Evolutionary conservation across 163 green algal genomes (phyloP), one percentile per base, ranked within the genome.

Genomic region (Prototheca cutis): DNA sequence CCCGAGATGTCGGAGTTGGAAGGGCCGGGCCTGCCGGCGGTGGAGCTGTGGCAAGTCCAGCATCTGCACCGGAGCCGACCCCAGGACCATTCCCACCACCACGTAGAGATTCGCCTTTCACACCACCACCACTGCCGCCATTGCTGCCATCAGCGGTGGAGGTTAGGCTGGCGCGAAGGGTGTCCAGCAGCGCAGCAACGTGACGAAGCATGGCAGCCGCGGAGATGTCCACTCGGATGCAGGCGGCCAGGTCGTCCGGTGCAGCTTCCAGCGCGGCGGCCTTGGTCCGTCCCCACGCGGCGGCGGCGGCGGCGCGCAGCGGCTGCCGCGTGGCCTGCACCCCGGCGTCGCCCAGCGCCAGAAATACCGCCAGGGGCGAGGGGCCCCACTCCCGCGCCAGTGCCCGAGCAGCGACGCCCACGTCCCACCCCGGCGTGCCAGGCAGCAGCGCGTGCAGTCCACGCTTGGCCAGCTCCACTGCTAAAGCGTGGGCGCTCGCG

Each of bases 281-380:
- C 21, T 61, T 61, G 40, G 55, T 23, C 17, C 53, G 52, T 1
- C 18, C 30, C 61, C 61, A 67, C 10, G 23, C 39, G 24, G 55
- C 39, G 7, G 55, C 55, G 25, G 31, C 30, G 10, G 34, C 23
- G 7, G 55, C 34, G 10, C 55, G 36, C 24, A 23, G 19, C 30
- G 53, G 39, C 1, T 31, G 8, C 17, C 61, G 61, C 18, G 42
- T 30, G 19, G 52, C 40, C 3, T 13, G 19, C 18, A 67, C 52
- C 1, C 39, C 53, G 6, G 31, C 40, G 17, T 67, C 52, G 31
- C 55, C 61, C 53, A 67, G 40, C 19, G 31, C 2, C 32, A 59
- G 59, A 32, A 36, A 47, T 27, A 39, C 3, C 23, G 59, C 19
- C 8, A 36, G 13, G 4, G 25, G 27, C 27, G 25, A 31, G 15